phyloP scores from a whole-genome alignment of 176 grass and related monocot genomes.

The Carex myosuroides region DNA sequence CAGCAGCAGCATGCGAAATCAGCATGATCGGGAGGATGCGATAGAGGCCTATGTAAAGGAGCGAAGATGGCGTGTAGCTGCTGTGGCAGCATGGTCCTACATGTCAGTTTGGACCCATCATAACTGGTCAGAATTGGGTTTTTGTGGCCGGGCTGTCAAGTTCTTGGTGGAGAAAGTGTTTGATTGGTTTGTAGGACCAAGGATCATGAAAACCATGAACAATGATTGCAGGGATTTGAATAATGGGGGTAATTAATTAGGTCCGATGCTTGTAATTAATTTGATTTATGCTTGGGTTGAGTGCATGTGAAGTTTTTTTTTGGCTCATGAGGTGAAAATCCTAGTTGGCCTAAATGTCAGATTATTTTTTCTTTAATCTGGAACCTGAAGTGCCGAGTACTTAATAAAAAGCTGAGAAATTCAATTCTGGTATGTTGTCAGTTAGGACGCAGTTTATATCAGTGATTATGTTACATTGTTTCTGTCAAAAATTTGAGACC shows the following conservation, averaged over 20 bases:
- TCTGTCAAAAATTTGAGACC: not conserved
- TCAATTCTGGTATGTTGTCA: not conserved
- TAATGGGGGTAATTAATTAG: not conserved
- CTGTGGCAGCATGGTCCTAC: constrained; percentile 23
- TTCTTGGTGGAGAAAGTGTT: constrained; percentile 16
- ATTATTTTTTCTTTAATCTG: not conserved
- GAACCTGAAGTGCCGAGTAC: not conserved
- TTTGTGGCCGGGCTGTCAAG: constrained; percentile 3
- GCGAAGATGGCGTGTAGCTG: constrained; percentile 20
- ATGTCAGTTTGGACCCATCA: constrained; percentile 18
- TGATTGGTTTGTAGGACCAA: constrained; percentile 16
- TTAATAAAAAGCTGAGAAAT: not conserved
- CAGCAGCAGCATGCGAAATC: not conserved
- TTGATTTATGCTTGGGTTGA: not conserved
- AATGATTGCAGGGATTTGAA: constrained; percentile 23
- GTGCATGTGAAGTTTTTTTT: not conserved
- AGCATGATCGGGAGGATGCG: not conserved
- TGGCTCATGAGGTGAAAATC: not conserved
- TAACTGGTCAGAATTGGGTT: not conserved
- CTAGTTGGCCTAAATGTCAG: not conserved
- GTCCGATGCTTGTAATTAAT: constrained; percentile 1
- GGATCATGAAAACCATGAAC: constrained; percentile 23
- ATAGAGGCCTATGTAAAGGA: constrained; percentile 16
- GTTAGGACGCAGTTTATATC: not conserved
- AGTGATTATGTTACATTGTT: not conserved